These are phyloP conservation scores for Yamadazyma diospyri DNA, from an alignment of 1,139 yeast genomes.

Conservation along the genomic window DNA sequence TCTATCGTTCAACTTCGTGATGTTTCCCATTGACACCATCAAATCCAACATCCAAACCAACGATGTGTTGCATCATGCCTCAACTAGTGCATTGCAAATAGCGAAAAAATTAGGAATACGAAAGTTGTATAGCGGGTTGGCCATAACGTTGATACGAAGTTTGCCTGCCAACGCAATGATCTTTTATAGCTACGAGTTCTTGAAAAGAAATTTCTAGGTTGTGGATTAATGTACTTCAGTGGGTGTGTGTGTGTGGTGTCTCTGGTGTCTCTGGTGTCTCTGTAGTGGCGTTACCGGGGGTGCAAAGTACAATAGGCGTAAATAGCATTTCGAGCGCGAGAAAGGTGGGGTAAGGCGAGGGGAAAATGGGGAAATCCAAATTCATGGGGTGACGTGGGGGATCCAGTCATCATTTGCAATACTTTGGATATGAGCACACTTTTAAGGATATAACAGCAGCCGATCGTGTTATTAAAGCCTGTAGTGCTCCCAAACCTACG, in stretches of 20 bases:
- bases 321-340: conserved; percentile 1
- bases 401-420: too few relatives aligned
- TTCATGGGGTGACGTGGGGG: conserved; percentile 1
- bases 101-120: conserved; percentile 41
- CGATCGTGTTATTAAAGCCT: too few relatives aligned
- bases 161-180: conserved; percentile 89
- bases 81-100: conserved; percentile 27
- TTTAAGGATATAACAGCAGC: too few relatives aligned
- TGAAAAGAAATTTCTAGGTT: conserved; percentile 45
- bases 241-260: too few relatives aligned
- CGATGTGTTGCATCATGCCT: conserved; percentile 14
- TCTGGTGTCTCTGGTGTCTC: too few relatives aligned
- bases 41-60: conserved; percentile 84
- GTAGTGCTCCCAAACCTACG: too few relatives aligned
- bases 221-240: too few relatives aligned
- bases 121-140: conserved; percentile 81
- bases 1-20: conserved; percentile 67
- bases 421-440: too few relatives aligned
- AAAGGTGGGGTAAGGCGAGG: neutral
- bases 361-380: neutral
- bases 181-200: conserved; percentile 71
- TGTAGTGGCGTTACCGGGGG: too few relatives aligned
- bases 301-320: too few relatives aligned
- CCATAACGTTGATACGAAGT: conserved; percentile 77
- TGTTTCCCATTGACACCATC: conserved; percentile 89